These are phyloP conservation scores for Epichloe gansuensis DNA, from an alignment of 2,329 filamentous ascomycete species.

Conservation along the genomic window DNA sequence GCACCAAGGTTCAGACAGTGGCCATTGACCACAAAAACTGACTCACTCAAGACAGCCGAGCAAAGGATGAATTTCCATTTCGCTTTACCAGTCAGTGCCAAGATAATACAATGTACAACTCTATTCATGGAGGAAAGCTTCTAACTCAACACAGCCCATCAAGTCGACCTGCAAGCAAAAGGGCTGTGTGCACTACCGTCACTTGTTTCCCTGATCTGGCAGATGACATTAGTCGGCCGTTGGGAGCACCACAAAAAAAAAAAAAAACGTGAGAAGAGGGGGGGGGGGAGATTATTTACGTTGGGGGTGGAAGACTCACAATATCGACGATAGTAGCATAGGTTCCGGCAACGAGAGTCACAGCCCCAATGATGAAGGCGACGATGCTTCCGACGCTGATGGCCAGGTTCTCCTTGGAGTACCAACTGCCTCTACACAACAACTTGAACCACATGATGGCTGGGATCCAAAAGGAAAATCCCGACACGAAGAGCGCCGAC, in stretches of 20 bases:
- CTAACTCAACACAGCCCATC: neutral
- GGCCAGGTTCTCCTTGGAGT: conserved; percentile 14
- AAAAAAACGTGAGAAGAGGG: no score
- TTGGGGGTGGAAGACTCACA: conserved; percentile 10
- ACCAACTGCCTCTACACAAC: conserved; percentile 15
- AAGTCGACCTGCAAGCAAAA: conserved; percentile 10
- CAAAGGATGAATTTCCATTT: neutral
- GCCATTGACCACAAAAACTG: no score
- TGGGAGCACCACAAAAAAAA: neutral
- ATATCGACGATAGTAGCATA: conserved; percentile 18
- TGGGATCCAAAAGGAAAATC: conserved; percentile 23
- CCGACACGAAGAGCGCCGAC: conserved; percentile 35
- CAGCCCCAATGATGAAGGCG: conserved; percentile 15
- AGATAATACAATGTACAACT: neutral
- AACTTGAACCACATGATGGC: conserved; percentile 30
- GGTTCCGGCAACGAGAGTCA: conserved; percentile 17
- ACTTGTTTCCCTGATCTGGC: conserved; percentile 11
- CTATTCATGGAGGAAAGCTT: neutral
- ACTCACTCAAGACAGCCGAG: neutral
- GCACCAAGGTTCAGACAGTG: no score
- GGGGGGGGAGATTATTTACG: neutral
- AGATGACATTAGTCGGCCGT: neutral
- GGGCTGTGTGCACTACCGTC: conserved; percentile 9
- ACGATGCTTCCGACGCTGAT: conserved; percentile 14
- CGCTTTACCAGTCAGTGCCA: neutral